Base-by-base conservation (phyloP, 164 flowering plant genomes). In the Cinnamomum micranthum region DNA sequence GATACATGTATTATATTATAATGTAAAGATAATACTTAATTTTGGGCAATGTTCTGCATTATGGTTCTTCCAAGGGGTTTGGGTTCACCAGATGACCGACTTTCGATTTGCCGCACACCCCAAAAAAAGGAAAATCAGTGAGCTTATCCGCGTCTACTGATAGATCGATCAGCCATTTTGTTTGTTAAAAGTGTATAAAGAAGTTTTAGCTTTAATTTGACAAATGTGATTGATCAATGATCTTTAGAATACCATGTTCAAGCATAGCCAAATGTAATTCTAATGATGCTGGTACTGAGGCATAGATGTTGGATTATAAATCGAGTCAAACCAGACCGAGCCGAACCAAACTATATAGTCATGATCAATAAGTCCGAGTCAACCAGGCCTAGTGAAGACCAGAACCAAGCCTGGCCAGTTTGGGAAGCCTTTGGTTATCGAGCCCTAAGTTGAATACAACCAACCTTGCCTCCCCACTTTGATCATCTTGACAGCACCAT, bases 381-480 rank as follows among this genome's bases (percentile, higher is more conserved):
- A 55, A 5, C 20, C n/a, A 5, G 20, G n/a, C 20, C 6, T 4
- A 55, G 20, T 55, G n/a, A 1, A 55, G 0, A 11, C 7, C 60
- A 4, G 19, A 19, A 3, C 47, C 47, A 35, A 35, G 47, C 47
- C 47, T 0, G 6, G 1, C 20, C n/a, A 20, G 19, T 15, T 55
- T 17, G 20, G 17, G 20, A 55, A 14, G n/a, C 33, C n/a, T 25
- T 67, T 22, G 69, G 69, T 24, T 3, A 11, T 22, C 69, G 69
- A 67, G 69, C 69, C 31, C 2, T 2, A 70, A 70, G 72, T 52
- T 50, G 72, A 50, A 24, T 70, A 14, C 31, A 70, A 15, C 20
- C 31, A 24, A 50, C 28, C 35, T 51, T 70, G 72, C 72, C 72
- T 70, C 69, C 71, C 62, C 41, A 70, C 62, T 50, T 52, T 70